Evolutionary conservation across 2,329 filamentous ascomycete genomes (phyloP).

Genomic region (Zopfia rhizophila): DNA sequence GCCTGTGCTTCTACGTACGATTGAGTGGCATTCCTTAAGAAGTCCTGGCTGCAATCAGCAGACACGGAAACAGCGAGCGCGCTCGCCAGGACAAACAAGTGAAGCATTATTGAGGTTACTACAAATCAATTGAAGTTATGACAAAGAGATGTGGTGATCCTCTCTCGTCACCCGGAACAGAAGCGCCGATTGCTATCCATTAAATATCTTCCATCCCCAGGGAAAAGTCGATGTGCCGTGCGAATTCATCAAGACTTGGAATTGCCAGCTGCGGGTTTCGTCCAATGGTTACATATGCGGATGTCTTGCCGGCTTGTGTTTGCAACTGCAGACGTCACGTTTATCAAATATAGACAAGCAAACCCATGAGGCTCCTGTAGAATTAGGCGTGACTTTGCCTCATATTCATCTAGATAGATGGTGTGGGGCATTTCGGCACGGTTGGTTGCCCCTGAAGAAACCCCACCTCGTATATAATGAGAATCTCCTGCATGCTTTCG

Average conservation of each 20-base stretch:
- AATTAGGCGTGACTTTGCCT: too few relatives aligned
- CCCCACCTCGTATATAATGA: too few relatives aligned
- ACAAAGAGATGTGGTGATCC: too few relatives aligned
- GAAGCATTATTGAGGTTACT: slow-evolving; percentile 1
- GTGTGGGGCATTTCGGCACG: too few relatives aligned
- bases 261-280: too few relatives aligned
- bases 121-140: too few relatives aligned
- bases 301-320: background rate
- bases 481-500: too few relatives aligned
- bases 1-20: slow-evolving; percentile 21
- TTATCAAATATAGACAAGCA: slow-evolving; percentile 1
- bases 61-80: background rate
- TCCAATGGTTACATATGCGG: too few relatives aligned
- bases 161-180: too few relatives aligned
- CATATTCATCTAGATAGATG: too few relatives aligned
- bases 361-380: background rate
- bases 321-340: slow-evolving; percentile 3
- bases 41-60: slow-evolving; percentile 7
- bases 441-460: too few relatives aligned
- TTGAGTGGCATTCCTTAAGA: slow-evolving; percentile 10
- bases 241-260: slow-evolving; percentile 5
- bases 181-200: too few relatives aligned
- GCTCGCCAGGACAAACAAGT: background rate
- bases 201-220: background rate
- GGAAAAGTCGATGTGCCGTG: background rate